Percentiles rank a stretch among this genome's conserved stretches.
Conservation (phyloP, 192 early-diverging fungal species). For the Coemansia aciculifera region DNA sequence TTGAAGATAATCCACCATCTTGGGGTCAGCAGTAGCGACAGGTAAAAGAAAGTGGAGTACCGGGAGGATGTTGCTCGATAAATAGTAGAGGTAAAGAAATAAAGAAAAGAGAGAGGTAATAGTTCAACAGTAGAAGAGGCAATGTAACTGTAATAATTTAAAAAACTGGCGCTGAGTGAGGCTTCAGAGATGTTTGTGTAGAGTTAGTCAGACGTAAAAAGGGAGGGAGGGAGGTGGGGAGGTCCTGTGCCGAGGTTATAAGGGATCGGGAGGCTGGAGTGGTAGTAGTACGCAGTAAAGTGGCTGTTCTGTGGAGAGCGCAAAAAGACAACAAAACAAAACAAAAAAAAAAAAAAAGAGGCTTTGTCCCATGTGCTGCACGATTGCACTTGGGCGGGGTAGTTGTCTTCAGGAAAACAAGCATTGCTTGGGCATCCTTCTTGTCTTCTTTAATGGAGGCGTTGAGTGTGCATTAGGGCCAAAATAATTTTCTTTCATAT, state of each 20-base stretch:
- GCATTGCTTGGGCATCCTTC: not conserved
- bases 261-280: constrained; percentile 1
- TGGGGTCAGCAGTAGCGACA: not conserved
- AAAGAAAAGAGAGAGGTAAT: not conserved
- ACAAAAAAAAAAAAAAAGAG: not conserved
- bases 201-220: not conserved
- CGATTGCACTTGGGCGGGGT: not conserved
- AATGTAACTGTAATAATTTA: not conserved
- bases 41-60: not conserved
- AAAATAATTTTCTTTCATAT: not conserved
- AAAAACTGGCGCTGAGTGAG: not conserved
- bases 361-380: not conserved
- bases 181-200: not conserved
- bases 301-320: not conserved
- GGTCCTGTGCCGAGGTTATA: not conserved
- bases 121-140: not conserved
- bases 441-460: not conserved
- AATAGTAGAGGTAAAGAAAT: not conserved
- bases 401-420: not conserved
- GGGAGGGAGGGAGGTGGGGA: not conserved
- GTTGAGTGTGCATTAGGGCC: not conserved
- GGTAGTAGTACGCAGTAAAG: not conserved
- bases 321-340: not conserved
- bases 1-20: constrained; percentile 5
- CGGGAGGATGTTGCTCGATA: not conserved